These are phyloP conservation scores for Phaeosphaeriaceae sp. DNA, from an alignment of 2,329 filamentous ascomycete species.

Conservation along the genomic window DNA sequence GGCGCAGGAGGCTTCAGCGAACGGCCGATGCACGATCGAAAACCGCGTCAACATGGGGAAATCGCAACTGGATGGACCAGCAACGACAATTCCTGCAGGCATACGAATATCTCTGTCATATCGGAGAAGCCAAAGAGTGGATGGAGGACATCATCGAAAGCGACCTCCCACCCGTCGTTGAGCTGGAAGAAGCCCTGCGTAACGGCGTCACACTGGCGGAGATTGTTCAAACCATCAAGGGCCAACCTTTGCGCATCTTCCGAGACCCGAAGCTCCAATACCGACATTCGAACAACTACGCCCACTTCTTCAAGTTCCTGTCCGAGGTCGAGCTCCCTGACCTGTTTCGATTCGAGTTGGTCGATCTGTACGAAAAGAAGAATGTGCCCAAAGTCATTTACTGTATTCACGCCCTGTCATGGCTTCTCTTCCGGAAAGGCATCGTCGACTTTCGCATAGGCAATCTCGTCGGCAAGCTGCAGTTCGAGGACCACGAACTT, in stretches of 20 bases:
- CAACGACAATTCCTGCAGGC: constrained; percentile 95
- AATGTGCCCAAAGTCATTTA: constrained; percentile 99
- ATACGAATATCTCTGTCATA: constrained; percentile 98
- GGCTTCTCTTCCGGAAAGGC: constrained; percentile 94
- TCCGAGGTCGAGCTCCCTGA: constrained; percentile 92
- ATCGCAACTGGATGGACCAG: constrained; percentile 98
- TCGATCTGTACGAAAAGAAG: constrained; percentile 99
- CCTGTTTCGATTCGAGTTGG: constrained; percentile 94
- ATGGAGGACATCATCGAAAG: constrained; percentile 90
- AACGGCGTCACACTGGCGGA: constrained; percentile 95
- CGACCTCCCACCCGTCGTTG: constrained; percentile 87
- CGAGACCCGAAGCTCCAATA: constrained; percentile 84
- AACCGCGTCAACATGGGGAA: constrained; percentile 69
- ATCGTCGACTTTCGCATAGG: constrained; percentile 96
- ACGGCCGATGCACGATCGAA: constrained; percentile 62
- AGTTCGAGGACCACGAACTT: constrained; percentile 97
- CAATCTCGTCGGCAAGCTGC: constrained; percentile 92
- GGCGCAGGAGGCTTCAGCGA: constrained; percentile 81
- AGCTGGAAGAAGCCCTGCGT: constrained; percentile 89
- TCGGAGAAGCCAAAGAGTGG: constrained; percentile 99
- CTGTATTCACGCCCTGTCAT: constrained; percentile 96
- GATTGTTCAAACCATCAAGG: constrained; percentile 85
- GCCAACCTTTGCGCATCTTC: constrained; percentile 81
- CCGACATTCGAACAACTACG: constrained; percentile 97
- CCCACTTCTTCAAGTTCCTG: constrained; percentile 91